Conservation (phyloP, 2,329 filamentous ascomycete species). For the Aureobasidium sp. region DNA sequence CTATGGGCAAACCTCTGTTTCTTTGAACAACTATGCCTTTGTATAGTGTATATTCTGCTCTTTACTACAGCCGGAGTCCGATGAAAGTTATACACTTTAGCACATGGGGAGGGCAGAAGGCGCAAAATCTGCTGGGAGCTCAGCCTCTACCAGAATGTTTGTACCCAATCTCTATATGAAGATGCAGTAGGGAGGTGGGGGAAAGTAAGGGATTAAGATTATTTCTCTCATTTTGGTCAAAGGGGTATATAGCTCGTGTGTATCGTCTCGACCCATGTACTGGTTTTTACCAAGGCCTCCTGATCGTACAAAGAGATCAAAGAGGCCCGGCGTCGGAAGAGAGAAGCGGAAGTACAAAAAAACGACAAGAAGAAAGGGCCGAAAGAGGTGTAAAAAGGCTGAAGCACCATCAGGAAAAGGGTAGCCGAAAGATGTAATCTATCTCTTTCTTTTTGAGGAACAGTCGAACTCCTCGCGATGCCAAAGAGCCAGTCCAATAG, state of each 20-base stretch:
- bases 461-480: too few relatives aligned
- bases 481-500: too few relatives aligned
- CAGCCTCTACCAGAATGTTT: too few relatives aligned
- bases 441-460: not conserved
- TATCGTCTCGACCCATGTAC: constrained; percentile 8
- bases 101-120: too few relatives aligned
- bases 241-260: constrained; percentile 11
- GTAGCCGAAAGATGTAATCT: not conserved
- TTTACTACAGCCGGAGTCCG: too few relatives aligned
- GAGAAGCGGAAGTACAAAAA: not conserved
- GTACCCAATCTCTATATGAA: too few relatives aligned
- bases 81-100: too few relatives aligned
- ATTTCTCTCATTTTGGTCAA: constrained; percentile 6
- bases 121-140: too few relatives aligned
- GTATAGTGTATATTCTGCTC: too few relatives aligned
- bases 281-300: not conserved
- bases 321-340: not conserved
- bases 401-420: not conserved
- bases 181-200: not conserved
- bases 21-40: too few relatives aligned
- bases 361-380: not conserved
- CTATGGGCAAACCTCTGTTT: too few relatives aligned
- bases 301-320: not conserved
- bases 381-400: not conserved
- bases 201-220: constrained; percentile 1